Evolutionary conservation across 148 eudicot genomes (phyloP).

Genomic region (Fagopyrum homotropicum): DNA sequence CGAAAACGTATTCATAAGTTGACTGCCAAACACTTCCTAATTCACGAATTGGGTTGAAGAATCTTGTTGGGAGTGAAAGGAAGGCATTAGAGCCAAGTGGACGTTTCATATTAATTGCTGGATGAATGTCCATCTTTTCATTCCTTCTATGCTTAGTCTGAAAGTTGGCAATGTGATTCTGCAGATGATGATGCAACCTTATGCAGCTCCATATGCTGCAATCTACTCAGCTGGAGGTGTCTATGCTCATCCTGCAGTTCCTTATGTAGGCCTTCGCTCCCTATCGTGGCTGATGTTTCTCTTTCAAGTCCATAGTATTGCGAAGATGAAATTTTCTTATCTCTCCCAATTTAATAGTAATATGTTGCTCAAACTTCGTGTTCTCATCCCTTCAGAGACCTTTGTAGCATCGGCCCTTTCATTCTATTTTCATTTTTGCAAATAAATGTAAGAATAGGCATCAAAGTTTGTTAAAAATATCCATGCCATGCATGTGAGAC

Average conservation of each 20-base stretch:
- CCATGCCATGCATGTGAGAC: not conserved
- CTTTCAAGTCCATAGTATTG: not conserved
- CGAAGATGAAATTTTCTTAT: not conserved
- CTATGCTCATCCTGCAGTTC: conserved; percentile 80
- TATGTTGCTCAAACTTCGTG: not conserved
- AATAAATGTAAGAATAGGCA: not conserved
- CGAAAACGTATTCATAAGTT: not conserved
- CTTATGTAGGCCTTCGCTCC: conserved; percentile 45
- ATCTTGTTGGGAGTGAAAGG: not conserved
- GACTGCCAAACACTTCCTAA: not conserved
- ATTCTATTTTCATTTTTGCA: not conserved
- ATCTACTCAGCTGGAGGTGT: conserved; percentile 90
- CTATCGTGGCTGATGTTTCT: not conserved
- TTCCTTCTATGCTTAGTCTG: not conserved
- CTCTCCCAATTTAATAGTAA: not conserved
- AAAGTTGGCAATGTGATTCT: conserved; percentile 11
- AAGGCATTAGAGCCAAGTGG: not conserved
- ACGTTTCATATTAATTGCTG: not conserved
- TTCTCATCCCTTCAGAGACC: not conserved
- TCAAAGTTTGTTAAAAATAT: not conserved
- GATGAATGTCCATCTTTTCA: not conserved
- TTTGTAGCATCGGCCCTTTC: not conserved
- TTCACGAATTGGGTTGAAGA: not conserved
- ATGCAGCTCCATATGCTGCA: conserved; percentile 89
- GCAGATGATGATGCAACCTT: conserved; percentile 91